These are phyloP conservation scores for Cladophialophora bantiana DNA, from an alignment of 2,329 filamentous ascomycete species.

Conservation along the genomic window DNA sequence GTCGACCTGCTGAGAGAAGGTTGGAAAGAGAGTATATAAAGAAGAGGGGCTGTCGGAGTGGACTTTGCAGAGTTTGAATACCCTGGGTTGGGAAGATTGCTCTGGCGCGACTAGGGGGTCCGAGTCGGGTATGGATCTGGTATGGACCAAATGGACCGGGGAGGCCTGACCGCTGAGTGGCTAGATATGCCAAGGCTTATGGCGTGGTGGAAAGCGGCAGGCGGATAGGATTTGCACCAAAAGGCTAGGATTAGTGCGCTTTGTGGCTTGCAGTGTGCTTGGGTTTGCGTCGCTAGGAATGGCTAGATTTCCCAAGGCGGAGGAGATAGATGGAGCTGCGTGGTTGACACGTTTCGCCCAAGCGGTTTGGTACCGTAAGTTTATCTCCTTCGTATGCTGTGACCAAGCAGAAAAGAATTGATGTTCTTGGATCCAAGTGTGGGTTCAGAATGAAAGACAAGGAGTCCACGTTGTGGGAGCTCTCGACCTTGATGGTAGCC, in stretches of 20 bases:
- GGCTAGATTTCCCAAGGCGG: neutral
- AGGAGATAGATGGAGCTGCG: neutral
- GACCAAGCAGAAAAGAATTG: neutral
- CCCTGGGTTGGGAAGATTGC: conserved; percentile 17
- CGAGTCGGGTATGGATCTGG: conserved; percentile 7
- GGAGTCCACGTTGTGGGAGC: neutral
- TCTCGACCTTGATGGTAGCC: neutral
- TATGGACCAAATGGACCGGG: neutral
- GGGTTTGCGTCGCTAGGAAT: neutral
- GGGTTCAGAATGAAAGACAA: neutral
- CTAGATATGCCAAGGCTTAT: conserved; percentile 24
- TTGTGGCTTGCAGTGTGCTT: conserved; percentile 19
- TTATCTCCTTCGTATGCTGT: neutral
- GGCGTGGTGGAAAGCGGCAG: conserved; percentile 12
- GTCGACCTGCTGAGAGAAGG: neutral
- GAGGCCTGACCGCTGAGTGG: conserved; percentile 2
- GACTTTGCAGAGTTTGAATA: conserved; percentile 20
- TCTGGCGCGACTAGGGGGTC: neutral
- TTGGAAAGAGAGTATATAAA: conserved; percentile 12
- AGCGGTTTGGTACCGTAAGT: neutral
- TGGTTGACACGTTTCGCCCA: neutral
- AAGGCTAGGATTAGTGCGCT: conserved; percentile 12
- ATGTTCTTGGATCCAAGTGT: neutral
- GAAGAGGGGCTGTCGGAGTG: conserved; percentile 9
- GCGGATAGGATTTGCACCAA: conserved; percentile 14